Conservation (phyloP, 2,329 filamentous ascomycete genomes). For the Thelonectria blattea region DNA sequence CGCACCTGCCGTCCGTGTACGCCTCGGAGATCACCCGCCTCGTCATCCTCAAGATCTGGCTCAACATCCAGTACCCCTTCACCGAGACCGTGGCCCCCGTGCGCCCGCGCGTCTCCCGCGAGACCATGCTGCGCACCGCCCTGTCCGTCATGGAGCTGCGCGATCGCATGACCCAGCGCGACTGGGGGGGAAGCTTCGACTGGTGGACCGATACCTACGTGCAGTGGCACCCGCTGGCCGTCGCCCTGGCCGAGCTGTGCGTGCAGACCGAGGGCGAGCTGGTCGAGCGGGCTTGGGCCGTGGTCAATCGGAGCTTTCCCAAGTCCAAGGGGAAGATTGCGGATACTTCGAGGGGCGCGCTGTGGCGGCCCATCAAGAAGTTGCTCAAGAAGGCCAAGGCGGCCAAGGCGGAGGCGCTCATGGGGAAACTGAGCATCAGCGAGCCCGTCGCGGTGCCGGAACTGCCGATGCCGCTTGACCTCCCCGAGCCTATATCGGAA, state of each 20-base stretch:
- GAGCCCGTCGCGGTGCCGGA: background rate
- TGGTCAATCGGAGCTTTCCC: conserved; percentile 53
- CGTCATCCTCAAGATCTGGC: conserved; percentile 54
- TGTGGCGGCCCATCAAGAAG: conserved; percentile 62
- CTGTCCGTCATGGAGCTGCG: conserved; percentile 53
- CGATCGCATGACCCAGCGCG: conserved; percentile 42
- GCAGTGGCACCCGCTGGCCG: conserved; percentile 62
- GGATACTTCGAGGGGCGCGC: conserved; percentile 54
- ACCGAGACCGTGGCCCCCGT: conserved; percentile 40
- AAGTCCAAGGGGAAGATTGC: conserved; percentile 53
- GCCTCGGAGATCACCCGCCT: conserved; percentile 50
- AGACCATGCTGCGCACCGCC: conserved; percentile 54
- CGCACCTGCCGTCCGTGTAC: conserved; percentile 44
- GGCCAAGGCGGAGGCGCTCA: conserved; percentile 43
- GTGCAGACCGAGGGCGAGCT: conserved; percentile 52
- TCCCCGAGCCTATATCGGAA: background rate
- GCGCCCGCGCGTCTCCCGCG: conserved; percentile 44
- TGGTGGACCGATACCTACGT: conserved; percentile 60
- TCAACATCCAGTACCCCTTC: conserved; percentile 53
- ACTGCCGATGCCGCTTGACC: background rate
- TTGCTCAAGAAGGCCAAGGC: conserved; percentile 56
- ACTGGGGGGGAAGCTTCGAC: conserved; percentile 46
- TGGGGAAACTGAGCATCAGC: conserved; percentile 35
- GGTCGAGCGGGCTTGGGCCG: conserved; percentile 56
- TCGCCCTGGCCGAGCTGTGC: conserved; percentile 59